Percentiles rank a stretch among this genome's conserved stretches.
Conservation (phyloP, 495 filamentous ascomycete species). For the Penicillium chermesinum region DNA sequence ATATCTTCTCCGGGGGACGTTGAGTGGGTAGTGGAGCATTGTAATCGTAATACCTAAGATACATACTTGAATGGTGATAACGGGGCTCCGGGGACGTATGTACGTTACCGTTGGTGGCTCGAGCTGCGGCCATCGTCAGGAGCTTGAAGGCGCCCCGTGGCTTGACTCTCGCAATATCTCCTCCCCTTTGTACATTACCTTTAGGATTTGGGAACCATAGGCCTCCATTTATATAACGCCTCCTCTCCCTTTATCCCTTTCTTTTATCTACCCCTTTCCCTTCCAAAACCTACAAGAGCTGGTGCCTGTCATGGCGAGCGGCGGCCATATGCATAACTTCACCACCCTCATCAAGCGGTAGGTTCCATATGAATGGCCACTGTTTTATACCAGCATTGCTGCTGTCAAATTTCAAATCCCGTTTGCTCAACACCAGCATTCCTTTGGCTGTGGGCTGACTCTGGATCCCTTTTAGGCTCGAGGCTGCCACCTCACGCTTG, state of each 20-base stretch:
- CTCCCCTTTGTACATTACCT: neutral
- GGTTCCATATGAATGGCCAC: slow-evolving; percentile 18
- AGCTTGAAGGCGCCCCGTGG: slow-evolving; percentile 1
- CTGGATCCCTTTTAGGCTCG: slow-evolving; percentile 59
- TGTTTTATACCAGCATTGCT: neutral
- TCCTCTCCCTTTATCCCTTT: slow-evolving; percentile 9
- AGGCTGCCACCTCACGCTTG: slow-evolving; percentile 92
- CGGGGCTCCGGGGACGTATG: slow-evolving; percentile 1
- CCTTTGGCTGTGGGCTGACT: slow-evolving; percentile 20
- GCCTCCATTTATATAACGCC: neutral
- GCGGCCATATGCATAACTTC: slow-evolving; percentile 84
- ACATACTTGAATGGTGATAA: slow-evolving; percentile 6
- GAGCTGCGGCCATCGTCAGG: slow-evolving; percentile 21
- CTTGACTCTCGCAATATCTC: slow-evolving; percentile 5
- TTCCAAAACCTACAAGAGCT: slow-evolving; percentile 12
- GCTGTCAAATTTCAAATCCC: neutral
- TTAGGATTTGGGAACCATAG: neutral
- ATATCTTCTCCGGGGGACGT: neutral
- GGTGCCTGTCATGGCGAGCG: slow-evolving; percentile 45
- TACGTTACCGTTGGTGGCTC: slow-evolving; percentile 13
- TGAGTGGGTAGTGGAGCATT: slow-evolving; percentile 1
- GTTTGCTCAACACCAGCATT: neutral
- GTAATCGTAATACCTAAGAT: slow-evolving; percentile 19
- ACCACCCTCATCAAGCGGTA: slow-evolving; percentile 98
- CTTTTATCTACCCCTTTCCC: slow-evolving; percentile 14